phyloP scores from a whole-genome alignment of 2,329 filamentous ascomycete species.

The Trichoderma endophyticum region DNA sequence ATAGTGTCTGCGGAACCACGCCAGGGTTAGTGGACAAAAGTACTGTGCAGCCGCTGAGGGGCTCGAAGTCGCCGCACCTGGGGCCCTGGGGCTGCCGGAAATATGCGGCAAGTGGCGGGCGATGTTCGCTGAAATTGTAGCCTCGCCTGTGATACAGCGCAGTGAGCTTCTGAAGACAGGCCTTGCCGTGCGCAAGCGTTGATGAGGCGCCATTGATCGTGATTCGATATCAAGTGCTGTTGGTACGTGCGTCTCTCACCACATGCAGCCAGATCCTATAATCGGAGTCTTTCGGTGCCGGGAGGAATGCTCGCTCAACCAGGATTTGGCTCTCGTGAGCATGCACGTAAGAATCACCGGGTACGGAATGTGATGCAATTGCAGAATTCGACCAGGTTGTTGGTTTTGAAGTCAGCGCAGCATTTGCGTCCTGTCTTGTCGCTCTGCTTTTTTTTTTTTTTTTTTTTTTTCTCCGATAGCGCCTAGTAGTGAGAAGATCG shows the following conservation, averaged over 20 bases:
- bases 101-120: conserved; percentile 11
- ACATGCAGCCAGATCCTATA: not conserved
- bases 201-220: conserved; percentile 10
- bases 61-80: not conserved
- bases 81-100: conserved; percentile 1
- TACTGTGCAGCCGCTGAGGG: conserved; percentile 7
- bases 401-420: not conserved
- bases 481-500: not conserved
- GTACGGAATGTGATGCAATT: not conserved
- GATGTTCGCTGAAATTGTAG: not conserved
- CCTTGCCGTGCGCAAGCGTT: conserved; percentile 3
- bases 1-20: not conserved
- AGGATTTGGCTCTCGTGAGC: not conserved
- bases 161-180: not conserved
- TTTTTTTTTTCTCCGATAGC: not conserved
- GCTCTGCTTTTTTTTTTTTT: not conserved
- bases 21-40: conserved; percentile 6
- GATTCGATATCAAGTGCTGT: not conserved
- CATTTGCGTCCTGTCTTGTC: not conserved
- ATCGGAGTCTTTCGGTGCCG: not conserved
- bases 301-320: not conserved
- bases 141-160: not conserved
- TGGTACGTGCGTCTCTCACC: not conserved
- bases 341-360: not conserved
- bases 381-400: not conserved